A percentile compares a stretch with the other conserved stretches of the same genome.
phyloP scores from a whole-genome alignment of 177 flowering plant genomes.

The Vitis hybrid region DNA sequence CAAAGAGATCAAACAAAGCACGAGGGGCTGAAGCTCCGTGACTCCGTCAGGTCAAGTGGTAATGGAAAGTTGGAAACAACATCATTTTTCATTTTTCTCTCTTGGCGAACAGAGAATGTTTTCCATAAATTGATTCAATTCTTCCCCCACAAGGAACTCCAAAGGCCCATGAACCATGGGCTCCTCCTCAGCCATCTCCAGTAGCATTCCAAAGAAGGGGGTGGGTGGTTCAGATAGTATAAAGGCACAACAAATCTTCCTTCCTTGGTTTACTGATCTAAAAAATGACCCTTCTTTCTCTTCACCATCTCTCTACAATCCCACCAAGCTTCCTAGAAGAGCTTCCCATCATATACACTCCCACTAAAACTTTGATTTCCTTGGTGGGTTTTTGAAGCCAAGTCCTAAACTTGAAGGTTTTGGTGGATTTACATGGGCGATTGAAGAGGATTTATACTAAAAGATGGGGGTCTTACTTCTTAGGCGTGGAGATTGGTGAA shows the following conservation, averaged over 20 bases:
- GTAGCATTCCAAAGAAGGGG: slow-evolving; percentile 25
- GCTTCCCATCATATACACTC: neutral
- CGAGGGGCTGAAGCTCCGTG: no score
- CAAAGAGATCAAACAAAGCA: slow-evolving; percentile 17
- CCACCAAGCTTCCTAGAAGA: slow-evolving; percentile 32
- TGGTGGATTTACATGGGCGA: neutral
- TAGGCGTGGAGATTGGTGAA: slow-evolving; percentile 15
- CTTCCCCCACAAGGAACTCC: slow-evolving; percentile 42
- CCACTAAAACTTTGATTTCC: slow-evolving; percentile 9
- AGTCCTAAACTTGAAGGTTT: no score
- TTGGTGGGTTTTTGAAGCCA: neutral
- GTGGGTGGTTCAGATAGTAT: slow-evolving; percentile 30
- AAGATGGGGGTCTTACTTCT: slow-evolving; percentile 4
- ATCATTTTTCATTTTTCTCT: slow-evolving; percentile 7
- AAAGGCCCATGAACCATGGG: slow-evolving; percentile 29
- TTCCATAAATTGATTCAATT: slow-evolving; percentile 26
- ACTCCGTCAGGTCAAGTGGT: no score
- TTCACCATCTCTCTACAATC: slow-evolving; percentile 40
- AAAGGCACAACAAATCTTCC: slow-evolving; percentile 33
- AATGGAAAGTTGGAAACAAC: no score
- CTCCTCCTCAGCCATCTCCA: slow-evolving; percentile 42
- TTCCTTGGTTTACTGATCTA: slow-evolving; percentile 27
- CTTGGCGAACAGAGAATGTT: slow-evolving; percentile 33
- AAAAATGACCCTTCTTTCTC: slow-evolving; percentile 31
- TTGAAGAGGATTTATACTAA: neutral